These are phyloP conservation scores for Trichoderma guizhouense DNA, from an alignment of 2,329 filamentous ascomycete genomes.

Conservation along the genomic window DNA sequence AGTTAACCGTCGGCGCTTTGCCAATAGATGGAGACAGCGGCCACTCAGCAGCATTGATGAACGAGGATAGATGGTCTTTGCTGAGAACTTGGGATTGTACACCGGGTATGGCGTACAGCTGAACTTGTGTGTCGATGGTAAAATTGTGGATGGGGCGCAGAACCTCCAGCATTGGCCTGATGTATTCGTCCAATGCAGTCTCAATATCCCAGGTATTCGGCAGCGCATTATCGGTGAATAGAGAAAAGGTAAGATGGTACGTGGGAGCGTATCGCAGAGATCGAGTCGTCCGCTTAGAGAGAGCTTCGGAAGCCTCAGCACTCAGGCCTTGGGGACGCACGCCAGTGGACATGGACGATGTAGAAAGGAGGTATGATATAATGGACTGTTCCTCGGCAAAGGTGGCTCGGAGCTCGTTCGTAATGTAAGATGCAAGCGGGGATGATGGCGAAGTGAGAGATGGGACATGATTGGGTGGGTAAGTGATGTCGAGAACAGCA, in stretches of 20 bases:
- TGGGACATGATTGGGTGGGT: conserved; percentile 66
- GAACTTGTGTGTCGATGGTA: conserved; percentile 92
- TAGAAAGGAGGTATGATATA: conserved; percentile 69
- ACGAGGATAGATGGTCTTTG: conserved; percentile 85
- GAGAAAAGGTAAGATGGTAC: conserved; percentile 92
- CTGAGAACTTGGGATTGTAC: conserved; percentile 63
- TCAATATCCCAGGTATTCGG: conserved; percentile 94
- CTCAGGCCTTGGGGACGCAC: conserved; percentile 44
- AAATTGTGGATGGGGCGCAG: conserved; percentile 87
- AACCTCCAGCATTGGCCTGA: conserved; percentile 75
- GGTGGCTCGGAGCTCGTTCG: conserved; percentile 69
- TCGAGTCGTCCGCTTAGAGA: conserved; percentile 71
- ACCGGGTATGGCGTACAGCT: conserved; percentile 79
- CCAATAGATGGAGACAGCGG: conserved; percentile 92
- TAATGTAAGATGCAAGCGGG: conserved; percentile 71
- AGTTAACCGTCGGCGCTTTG: conserved; percentile 89
- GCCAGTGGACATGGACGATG: conserved; percentile 51
- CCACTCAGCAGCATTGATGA: conserved; percentile 98
- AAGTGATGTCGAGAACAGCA: conserved; percentile 72
- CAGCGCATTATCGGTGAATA: conserved; percentile 75
- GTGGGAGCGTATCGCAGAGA: conserved; percentile 89
- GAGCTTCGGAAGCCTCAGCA: conserved; percentile 52
- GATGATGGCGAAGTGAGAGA: conserved; percentile 68
- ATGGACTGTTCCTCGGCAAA: conserved; percentile 88
- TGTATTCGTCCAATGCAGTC: conserved; percentile 72